These are phyloP conservation scores for Xylaria intraflava DNA, from an alignment of 495 filamentous ascomycete genomes.

Conservation along the genomic window DNA sequence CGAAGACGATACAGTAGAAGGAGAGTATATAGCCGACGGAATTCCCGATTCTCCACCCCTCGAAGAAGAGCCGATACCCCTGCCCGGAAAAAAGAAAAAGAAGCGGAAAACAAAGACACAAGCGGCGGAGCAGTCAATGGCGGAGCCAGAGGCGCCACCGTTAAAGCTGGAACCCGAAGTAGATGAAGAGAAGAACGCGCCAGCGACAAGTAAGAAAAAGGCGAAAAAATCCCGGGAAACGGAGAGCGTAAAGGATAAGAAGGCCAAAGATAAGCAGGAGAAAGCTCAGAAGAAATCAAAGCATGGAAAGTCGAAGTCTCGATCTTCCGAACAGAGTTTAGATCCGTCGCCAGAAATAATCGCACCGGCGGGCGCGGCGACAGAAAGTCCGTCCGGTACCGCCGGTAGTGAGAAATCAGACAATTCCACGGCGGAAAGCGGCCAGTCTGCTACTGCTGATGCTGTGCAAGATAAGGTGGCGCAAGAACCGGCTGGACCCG, in stretches of 20 bases:
- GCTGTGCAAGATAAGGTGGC: conserved; percentile 12
- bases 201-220: background rate
- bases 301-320: conserved; percentile 25
- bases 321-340: conserved; percentile 10
- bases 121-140: conserved; percentile 3
- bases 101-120: conserved; percentile 11
- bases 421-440: conserved; percentile 1
- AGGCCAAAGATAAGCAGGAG: conserved; percentile 13
- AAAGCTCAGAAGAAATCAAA: conserved; percentile 26
- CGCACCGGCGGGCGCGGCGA: conserved; percentile 3
- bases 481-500: conserved; percentile 13
- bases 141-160: background rate
- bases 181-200: background rate
- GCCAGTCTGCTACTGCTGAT: conserved; percentile 1
- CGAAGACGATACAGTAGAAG: conserved; percentile 12
- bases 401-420: conserved; percentile 15
- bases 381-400: conserved; percentile 13
- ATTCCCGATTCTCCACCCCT: background rate
- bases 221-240: background rate
- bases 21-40: conserved; percentile 11
- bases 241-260: conserved; percentile 16
- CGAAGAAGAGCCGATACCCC: conserved; percentile 1
- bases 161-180: background rate
- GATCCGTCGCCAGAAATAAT: conserved; percentile 9
- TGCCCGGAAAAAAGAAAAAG: conserved; percentile 10